Evolutionary conservation across 2,329 filamentous ascomycete genomes (phyloP), one percentile per base, ranked within the genome.

Genomic region (Aspergillus sp.): DNA sequence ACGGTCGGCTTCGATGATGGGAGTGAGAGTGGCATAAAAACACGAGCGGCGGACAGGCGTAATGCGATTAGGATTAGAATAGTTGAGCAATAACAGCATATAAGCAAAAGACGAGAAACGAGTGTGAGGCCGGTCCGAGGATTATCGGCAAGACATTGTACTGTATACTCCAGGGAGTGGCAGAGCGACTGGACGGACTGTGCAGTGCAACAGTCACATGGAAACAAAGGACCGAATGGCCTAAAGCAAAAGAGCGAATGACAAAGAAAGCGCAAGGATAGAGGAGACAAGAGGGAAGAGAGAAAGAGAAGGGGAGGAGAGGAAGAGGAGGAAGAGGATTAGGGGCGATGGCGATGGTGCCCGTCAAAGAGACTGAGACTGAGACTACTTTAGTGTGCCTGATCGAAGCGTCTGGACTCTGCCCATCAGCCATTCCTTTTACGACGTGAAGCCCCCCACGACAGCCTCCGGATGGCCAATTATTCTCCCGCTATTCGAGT

Each of bases 351-450:
- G 33, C 21, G 35, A 21, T 2, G 27, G 27, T 31, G 27, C 9
- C 27, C 27, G 27, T 31, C 27, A 31, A 31, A 17, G 12, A 39
- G 14, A 53, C 9, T n/a, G 6, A 11, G 41, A 24, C 43, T 19
- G 33, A 40, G 48, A 3, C 52, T 31, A 43, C 44, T 49, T 55
- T 55, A 55, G 53, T 49, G 53, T 40, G 45, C 31, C 21, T 39
- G 21, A 56, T 52, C 40, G 55, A 60, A 52, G 45, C 41, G 58
- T 57, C 58, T 60, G 58, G 58, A 55, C 58, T 50, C 52, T 24
- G 43, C 39, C 40, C 49, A 43, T 21, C 50, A 52, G 40, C 40
- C 50, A 52, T 41, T n/a, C 27, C 27, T 31, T 1, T 31, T 31
- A 9, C 27, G 23, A 31, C 9, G 27, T 11, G 27, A 31, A 37